phyloP scores from a whole-genome alignment of 768 basidiomycete genomes.

The Tulasnella sp. region DNA sequence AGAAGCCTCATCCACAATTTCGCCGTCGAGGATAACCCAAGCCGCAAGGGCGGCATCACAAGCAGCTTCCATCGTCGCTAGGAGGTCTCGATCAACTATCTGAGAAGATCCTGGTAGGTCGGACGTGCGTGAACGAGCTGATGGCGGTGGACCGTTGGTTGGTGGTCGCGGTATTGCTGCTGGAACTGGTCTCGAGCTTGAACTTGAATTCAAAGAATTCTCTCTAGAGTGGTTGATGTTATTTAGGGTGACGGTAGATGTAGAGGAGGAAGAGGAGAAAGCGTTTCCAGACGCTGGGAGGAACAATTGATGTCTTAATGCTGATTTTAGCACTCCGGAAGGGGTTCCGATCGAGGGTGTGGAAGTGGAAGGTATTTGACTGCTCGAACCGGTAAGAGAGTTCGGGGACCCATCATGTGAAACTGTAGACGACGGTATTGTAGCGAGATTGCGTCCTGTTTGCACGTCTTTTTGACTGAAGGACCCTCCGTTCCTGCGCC shows the following conservation, averaged over 20 bases:
- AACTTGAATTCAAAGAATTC: conserved; percentile 24
- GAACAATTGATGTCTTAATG: background rate
- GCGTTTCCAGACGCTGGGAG: background rate
- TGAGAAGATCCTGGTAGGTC: conserved; percentile 37
- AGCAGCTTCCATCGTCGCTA: conserved; percentile 68
- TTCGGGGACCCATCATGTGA: conserved; percentile 27
- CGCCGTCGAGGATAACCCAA: conserved; percentile 66
- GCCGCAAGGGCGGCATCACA: conserved; percentile 70
- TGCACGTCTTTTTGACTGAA: conserved; percentile 90
- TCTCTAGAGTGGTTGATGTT: conserved; percentile 24
- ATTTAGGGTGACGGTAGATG: conserved; percentile 25
- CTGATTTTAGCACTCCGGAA: conserved; percentile 10
- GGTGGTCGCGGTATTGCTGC: conserved; percentile 30
- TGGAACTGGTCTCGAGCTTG: conserved; percentile 26
- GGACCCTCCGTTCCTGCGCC: conserved; percentile 83
- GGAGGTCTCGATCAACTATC: conserved; percentile 65
- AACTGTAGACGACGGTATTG: conserved; percentile 15
- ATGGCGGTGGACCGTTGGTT: conserved; percentile 26
- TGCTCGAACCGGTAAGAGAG: conserved; percentile 17
- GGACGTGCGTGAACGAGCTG: conserved; percentile 37
- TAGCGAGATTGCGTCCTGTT: conserved; percentile 53
- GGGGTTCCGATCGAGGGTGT: conserved; percentile 15
- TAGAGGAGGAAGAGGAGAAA: conserved; percentile 23
- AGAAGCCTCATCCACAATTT: conserved; percentile 37
- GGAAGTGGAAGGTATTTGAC: background rate